Conservation (phyloP, 208 protist species). For the Acanthamoeba triangularis region DNA sequence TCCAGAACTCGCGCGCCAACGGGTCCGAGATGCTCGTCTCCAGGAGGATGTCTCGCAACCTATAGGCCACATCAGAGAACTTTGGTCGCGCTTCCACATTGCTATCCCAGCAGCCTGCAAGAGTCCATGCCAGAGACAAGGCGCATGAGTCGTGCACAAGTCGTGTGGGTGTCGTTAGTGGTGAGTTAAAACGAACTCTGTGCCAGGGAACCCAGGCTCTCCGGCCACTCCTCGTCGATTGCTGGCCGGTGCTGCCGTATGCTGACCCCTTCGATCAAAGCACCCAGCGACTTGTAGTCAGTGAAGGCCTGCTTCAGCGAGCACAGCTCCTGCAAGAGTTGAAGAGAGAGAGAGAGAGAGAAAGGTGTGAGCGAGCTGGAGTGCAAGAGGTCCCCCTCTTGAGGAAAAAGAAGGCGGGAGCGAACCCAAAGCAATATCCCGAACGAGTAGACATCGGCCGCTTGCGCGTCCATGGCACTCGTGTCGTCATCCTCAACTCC, state of each 20-base stretch:
- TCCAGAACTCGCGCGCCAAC: slow-evolving; percentile 49
- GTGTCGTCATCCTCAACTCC: background rate
- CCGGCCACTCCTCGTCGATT: slow-evolving; percentile 52
- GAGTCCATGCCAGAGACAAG: no score
- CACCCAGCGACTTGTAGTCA: slow-evolving; percentile 37
- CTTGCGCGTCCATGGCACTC: background rate
- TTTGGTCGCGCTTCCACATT: background rate
- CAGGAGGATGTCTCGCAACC: background rate
- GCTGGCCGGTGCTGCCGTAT: background rate
- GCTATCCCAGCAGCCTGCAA: background rate
- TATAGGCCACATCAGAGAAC: background rate
- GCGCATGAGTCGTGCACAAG: no score
- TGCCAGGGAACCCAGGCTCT: background rate
- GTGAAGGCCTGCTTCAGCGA: slow-evolving; percentile 26
- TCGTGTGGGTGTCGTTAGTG: no score
- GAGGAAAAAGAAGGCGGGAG: background rate
- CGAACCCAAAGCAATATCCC: slow-evolving; percentile 56
- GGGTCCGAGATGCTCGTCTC: background rate
- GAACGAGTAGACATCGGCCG: slow-evolving; percentile 52
- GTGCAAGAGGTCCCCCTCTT: no score
- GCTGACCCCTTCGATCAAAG: slow-evolving; percentile 7
- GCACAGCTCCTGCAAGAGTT: background rate
- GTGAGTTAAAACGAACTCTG: background rate
- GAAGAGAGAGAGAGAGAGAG: background rate
- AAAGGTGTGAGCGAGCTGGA: background rate